Base-by-base conservation (phyloP, 345 rosid species). In the Aquilaria sinensis region DNA sequence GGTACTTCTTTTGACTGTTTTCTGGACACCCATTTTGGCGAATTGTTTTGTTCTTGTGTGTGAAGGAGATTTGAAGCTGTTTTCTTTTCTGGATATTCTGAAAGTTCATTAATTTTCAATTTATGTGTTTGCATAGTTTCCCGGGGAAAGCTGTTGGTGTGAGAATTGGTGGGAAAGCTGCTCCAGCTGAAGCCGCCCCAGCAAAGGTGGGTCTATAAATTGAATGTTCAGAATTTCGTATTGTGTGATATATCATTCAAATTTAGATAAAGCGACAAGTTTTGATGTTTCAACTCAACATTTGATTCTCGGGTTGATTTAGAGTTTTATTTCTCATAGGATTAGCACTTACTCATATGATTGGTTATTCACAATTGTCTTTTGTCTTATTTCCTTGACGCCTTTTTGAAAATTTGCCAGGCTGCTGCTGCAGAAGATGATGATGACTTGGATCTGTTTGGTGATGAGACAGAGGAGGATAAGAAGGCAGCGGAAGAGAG, bases 391-490 rank as follows among this genome's bases (percentile, higher is more conserved):
- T 15, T 47, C 29, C 33, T 55, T 2, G 31, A 53, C 11, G 8
- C 45, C 53, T 48, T 29, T 57, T 56, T 48, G 29, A 32, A 56
- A 6, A n/a, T 7, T 37, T 57, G 70, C 75, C 80, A 72, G 73
- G 86, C 84, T 66, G 68, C 82, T n/a, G 84, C 79, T 37, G 88
- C 69, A 7, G 96, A 76, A 1, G 97, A 86, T 12, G 96, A 88
- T 6, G 97, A 92, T 0, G 97, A 93, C 70, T 67, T 93, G 73
- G 96, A 93, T 82, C 94, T 90, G 16, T 93, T 93, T 55, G 96
- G 90, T 65, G 98, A 93, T 56, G 97, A 93, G 89, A 93, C 96
- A 0, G 98, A 90, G 72, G 97, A 90, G 61, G 98, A 93, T 0
- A 86, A 93, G 89, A 90, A 88, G 76, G 97, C 94, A 43, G 90